A percentile compares a stretch with the other conserved stretches of the same genome.
Conservation (phyloP, 2,329 filamentous ascomycete genomes). For the Colletotrichum sidae region DNA sequence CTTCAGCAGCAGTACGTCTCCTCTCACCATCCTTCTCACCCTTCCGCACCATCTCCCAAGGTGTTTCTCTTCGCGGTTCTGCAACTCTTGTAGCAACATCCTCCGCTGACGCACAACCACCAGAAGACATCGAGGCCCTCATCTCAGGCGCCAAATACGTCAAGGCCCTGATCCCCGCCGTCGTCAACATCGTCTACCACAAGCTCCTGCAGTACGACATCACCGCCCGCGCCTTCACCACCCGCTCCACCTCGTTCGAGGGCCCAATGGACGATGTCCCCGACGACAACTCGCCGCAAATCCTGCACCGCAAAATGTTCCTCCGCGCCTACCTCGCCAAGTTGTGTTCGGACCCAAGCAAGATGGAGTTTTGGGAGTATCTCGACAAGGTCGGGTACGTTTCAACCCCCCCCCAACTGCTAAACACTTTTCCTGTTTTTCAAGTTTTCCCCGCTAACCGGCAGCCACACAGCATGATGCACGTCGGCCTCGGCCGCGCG, state of each 20-base stretch:
- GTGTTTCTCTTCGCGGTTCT: too few species aligned
- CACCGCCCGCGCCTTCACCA: constrained; percentile 81
- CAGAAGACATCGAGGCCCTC: constrained; percentile 79
- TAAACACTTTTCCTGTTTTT: background rate
- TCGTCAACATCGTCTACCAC: constrained; percentile 87
- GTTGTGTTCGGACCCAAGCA: constrained; percentile 79
- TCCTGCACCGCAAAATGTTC: constrained; percentile 83
- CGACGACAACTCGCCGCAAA: constrained; percentile 78
- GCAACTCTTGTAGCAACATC: too few species aligned
- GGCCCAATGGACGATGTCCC: constrained; percentile 73
- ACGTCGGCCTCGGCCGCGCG: constrained; percentile 78
- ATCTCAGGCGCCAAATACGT: constrained; percentile 79
- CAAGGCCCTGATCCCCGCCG: constrained; percentile 82
- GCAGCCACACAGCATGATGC: constrained; percentile 73
- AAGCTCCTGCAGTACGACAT: constrained; percentile 86
- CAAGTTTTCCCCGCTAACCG: background rate
- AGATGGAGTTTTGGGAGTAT: constrained; percentile 86
- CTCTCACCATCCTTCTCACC: background rate
- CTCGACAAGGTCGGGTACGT: constrained; percentile 83
- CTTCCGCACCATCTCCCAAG: too few species aligned
- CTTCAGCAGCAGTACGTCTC: constrained; percentile 74
- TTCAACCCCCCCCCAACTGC: background rate
- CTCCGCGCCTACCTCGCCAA: constrained; percentile 79
- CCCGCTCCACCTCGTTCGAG: constrained; percentile 72
- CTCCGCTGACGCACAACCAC: background rate